These are phyloP conservation scores for Arabis alpina DNA, from an alignment of 345 rosid genomes.

Conservation along the genomic window DNA sequence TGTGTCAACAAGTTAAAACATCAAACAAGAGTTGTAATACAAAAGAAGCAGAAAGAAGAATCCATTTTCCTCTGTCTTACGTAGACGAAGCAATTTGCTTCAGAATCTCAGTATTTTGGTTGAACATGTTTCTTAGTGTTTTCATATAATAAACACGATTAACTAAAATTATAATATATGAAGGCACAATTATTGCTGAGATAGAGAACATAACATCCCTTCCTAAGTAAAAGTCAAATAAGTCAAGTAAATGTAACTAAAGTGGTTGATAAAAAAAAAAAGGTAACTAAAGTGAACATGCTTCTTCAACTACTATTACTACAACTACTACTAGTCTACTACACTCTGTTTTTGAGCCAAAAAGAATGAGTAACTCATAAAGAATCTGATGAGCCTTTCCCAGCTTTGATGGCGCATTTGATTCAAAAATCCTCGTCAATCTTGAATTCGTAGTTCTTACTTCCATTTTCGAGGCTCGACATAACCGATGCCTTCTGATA, in stretches of 20 bases:
- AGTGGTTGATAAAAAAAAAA: no score
- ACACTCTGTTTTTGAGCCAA: conserved; percentile 3
- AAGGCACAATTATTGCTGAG: conserved; percentile 3
- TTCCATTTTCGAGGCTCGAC: conserved; percentile 73
- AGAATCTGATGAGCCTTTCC: conserved; percentile 25
- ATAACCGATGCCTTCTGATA: conserved; percentile 93
- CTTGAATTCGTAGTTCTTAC: conserved; percentile 66
- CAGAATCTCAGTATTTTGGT: no score
- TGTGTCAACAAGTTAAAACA: no score
- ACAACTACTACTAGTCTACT: background rate
- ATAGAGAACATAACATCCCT: background rate
- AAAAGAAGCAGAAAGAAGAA: no score
- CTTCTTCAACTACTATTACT: background rate
- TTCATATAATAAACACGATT: no score
- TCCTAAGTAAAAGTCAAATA: background rate
- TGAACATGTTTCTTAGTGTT: no score
- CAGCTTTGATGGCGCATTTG: background rate
- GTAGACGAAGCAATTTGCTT: no score
- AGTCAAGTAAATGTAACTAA: background rate
- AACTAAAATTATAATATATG: background rate
- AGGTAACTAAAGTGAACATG: background rate
- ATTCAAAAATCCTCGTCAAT: conserved; percentile 72
- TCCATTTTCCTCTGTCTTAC: no score
- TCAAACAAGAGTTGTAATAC: no score
- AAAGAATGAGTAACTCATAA: conserved; percentile 11